These are phyloP conservation scores for Theobroma cacao DNA, from an alignment of 345 rosid species.

Conservation along the genomic window DNA sequence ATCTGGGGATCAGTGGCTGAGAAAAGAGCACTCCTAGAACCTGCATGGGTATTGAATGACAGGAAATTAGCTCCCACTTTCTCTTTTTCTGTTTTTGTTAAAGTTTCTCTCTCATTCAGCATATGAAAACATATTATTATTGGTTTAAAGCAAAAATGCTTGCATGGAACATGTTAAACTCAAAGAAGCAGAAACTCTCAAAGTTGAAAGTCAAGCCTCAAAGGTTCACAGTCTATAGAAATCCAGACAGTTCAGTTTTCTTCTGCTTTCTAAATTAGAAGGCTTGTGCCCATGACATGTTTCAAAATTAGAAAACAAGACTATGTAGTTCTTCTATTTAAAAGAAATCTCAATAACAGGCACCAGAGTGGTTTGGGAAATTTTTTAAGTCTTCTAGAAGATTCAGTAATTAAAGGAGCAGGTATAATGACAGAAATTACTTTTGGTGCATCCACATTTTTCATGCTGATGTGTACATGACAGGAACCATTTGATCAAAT, in stretches of 20 bases:
- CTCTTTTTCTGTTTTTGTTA: not conserved
- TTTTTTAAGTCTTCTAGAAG: not conserved
- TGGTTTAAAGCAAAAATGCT: not conserved
- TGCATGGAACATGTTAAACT: not conserved
- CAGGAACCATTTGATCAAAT: not conserved
- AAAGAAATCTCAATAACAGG: not conserved
- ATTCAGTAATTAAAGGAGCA: not conserved
- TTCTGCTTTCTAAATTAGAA: not conserved
- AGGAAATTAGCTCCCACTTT: slow-evolving; percentile 2
- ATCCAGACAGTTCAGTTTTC: not conserved
- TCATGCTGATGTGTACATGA: not conserved
- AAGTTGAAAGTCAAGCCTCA: not conserved
- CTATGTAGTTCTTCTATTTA: not conserved
- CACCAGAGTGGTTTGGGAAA: not conserved
- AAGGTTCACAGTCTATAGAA: not conserved
- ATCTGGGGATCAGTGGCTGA: slow-evolving; percentile 95
- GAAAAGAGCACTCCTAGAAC: slow-evolving; percentile 87
- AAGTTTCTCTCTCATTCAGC: not conserved
- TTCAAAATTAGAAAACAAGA: not conserved
- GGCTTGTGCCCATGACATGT: not conserved
- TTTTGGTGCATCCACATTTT: not conserved
- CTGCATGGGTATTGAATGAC: slow-evolving; percentile 26
- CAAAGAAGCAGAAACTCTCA: not conserved
- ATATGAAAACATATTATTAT: not conserved
- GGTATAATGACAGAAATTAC: not conserved